Evolutionary conservation across 306 rosid genomes (phyloP), one percentile per base, ranked within the genome.

Genomic region (Alnus rubra): DNA sequence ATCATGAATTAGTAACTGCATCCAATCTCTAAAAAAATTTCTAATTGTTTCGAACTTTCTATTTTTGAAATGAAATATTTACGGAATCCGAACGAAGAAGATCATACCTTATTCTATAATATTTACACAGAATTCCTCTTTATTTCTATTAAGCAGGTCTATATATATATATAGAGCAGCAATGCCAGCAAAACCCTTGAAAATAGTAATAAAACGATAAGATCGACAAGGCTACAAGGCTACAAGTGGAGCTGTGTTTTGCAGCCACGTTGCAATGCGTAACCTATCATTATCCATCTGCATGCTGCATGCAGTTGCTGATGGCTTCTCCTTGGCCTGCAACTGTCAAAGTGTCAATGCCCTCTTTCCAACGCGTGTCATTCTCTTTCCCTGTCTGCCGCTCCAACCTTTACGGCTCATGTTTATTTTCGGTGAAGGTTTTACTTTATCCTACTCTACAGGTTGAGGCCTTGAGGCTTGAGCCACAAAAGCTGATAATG

Each of bases 181-280:
- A 23, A 23, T 23, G 28, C 28, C 44, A 39, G 44, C 44, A 39
- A 51, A 63, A 51, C 55, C 55, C 5, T 18, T 52, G 19, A 14
- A 52, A 52, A 52, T 15, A 51, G 7, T 3, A 52, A 52, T 52
- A 4, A 52, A 14, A 14, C 28, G 10, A 54, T 2, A 54, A 18
- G 60, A 18, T 23, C 28, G 28, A 23, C 28, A 23, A 23, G 28
- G 28, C 28, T 23, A 23, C n/a, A 4, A 18, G 11, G 3, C 11
- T 58, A 35, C 79, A 65, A 58, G 82, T 77, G 82, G 71, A 7
- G 63, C 1, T 18, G 44, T 4, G 11, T 0, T 2, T 1, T 10
- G 69, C 44, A 7, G 81, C 81, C 85, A 82, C 85, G 85, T 82
- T 65, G 82, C 77, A 47, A 79, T 79, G 82, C 64, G 82, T 10